Evolutionary conservation across 2,329 filamentous ascomycete species (phyloP), one percentile per base, ranked within the genome.

Genomic region (Fusarium verrucosum): DNA sequence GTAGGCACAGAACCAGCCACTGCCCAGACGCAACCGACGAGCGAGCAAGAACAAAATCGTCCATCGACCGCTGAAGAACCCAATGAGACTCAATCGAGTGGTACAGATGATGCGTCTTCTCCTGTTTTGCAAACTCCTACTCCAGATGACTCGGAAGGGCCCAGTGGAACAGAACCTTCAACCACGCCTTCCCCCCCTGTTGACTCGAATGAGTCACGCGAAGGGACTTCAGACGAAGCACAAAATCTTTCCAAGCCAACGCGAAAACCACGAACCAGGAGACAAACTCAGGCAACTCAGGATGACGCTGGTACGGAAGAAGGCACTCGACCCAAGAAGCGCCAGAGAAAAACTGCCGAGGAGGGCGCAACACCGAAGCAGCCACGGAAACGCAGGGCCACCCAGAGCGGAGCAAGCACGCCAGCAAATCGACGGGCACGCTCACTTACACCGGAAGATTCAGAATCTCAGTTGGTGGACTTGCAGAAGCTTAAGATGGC

Each of bases 401-500:
- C 64, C 1, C 47, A 71, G 37, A 72, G 66, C n/a, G 70, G 65
- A 43, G 59, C 68, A 25, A 66, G 68, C 7, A 69, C 70, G 3
- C 67, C 70, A 47, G 59, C 72, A 16, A 73, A 70, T 50, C 68
- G 79, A 60, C 68, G 76, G 38, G 77, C 80, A 50, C 81, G 85
- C 56, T 81, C 83, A 16, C 65, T 77, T 5, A 89, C 88, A 0
- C 88, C 89, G 3, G 87, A 89, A 50, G 85, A 89, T 65, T 85
- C 87, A 5, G 88, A 90, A 70, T 75, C 77, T 22, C 82, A 85
- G 56, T 75, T 84, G 62, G 88, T 94, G 51, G 89, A 93, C 71
- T 81, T 86, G 20, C 83, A 84, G 22, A 84, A 83, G 5, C 83
- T 91, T 23, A 91, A 87, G 50, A 92, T 95, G 87, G 85, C 83